phyloP scores from a whole-genome alignment of 2,329 filamentous ascomycete genomes.

The Coniochaeta sp. region DNA sequence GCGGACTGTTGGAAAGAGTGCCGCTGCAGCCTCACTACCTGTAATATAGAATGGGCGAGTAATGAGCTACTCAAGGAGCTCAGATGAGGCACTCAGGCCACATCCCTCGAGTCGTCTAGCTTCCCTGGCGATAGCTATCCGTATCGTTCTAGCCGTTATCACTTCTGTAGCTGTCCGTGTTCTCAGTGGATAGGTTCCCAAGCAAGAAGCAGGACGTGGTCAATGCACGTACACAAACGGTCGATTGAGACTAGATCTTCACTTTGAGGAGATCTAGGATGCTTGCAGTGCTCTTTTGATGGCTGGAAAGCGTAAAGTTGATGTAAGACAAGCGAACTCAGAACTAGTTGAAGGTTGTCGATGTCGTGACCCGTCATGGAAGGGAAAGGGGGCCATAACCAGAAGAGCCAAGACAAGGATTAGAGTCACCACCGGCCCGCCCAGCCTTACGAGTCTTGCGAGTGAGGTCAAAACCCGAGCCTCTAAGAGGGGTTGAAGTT shows the following conservation, averaged over 20 bases:
- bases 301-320: background rate
- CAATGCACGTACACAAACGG: slow-evolving; percentile 22
- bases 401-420: background rate
- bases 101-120: slow-evolving; percentile 29
- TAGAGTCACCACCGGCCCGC: background rate
- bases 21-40: slow-evolving; percentile 4
- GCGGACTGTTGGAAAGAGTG: background rate
- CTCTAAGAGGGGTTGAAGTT: background rate
- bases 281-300: background rate
- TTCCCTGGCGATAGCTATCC: slow-evolving; percentile 21
- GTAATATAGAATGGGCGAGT: slow-evolving; percentile 1
- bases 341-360: background rate
- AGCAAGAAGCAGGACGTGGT: slow-evolving; percentile 16
- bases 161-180: slow-evolving; percentile 28
- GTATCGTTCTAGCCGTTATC: slow-evolving; percentile 24
- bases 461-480: background rate
- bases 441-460: background rate
- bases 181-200: slow-evolving; percentile 13
- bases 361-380: background rate
- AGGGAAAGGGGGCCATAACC: background rate
- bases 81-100: slow-evolving; percentile 9
- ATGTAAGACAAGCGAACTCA: background rate
- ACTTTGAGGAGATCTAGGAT: background rate
- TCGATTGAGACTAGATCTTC: slow-evolving; percentile 7
- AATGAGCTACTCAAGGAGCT: background rate